Conservation (phyloP, 2,329 filamentous ascomycete genomes). For the Aspergillus ochraceoroseus region DNA sequence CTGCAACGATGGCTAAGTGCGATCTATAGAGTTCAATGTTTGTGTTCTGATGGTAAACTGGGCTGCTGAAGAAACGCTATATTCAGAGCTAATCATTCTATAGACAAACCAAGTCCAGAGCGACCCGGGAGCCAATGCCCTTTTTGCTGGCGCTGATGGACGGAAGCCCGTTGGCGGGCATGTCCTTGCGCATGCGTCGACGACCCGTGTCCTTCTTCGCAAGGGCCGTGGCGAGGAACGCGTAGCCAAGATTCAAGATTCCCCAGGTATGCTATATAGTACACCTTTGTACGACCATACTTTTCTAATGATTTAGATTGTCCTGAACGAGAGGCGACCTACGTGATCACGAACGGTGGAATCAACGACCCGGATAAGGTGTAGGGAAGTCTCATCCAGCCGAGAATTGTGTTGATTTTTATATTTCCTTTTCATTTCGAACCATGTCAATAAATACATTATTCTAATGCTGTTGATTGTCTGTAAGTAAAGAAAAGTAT, state of each 20-base stretch:
- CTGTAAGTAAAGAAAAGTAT: too few species aligned
- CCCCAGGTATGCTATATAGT: constrained; percentile 49
- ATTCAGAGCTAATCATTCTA: neutral
- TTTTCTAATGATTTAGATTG: constrained; percentile 49
- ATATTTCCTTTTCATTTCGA: neutral
- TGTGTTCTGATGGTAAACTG: constrained; percentile 55
- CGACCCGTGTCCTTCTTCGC: constrained; percentile 60
- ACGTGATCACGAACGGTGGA: constrained; percentile 64
- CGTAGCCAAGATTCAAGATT: constrained; percentile 65
- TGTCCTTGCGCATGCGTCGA: constrained; percentile 64
- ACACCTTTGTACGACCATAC: constrained; percentile 12
- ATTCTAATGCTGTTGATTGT: too few species aligned
- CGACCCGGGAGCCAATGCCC: constrained; percentile 62
- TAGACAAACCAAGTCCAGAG: constrained; percentile 68
- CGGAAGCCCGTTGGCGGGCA: constrained; percentile 64
- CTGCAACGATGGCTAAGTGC: constrained; percentile 9
- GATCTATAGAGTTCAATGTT: constrained; percentile 58
- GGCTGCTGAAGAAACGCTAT: neutral
- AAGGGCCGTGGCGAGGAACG: constrained; percentile 66
- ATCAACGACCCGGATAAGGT: constrained; percentile 64
- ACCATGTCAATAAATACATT: too few species aligned
- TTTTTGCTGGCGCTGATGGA: constrained; percentile 64
- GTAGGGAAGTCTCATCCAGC: constrained; percentile 36
- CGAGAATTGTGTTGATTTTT: too few species aligned
- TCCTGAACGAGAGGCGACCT: constrained; percentile 64